phyloP scores from a whole-genome alignment of 2,329 filamentous ascomycete genomes.

The Fusarium sp. region DNA sequence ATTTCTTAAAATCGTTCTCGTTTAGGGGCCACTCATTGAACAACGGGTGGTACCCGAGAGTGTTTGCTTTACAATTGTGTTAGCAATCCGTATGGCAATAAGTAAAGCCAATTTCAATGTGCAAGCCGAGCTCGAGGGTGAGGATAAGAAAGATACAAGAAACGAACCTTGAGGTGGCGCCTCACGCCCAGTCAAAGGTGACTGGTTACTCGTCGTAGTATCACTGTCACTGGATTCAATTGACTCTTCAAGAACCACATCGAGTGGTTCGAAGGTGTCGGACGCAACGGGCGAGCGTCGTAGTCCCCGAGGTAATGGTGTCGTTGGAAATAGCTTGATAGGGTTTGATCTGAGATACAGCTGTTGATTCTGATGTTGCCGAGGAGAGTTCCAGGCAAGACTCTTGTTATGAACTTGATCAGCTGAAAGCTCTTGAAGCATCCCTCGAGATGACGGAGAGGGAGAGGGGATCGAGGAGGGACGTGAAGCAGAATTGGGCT shows the following conservation, averaged over 20 bases:
- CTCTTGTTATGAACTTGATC: slow-evolving; percentile 42
- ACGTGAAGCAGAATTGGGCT: slow-evolving; percentile 27
- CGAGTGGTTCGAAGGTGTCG: slow-evolving; percentile 51
- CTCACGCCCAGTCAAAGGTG: background rate
- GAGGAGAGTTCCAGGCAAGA: slow-evolving; percentile 23
- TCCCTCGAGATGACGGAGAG: slow-evolving; percentile 28
- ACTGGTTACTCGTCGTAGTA: slow-evolving; percentile 4
- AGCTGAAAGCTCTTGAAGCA: slow-evolving; percentile 45
- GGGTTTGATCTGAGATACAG: slow-evolving; percentile 18
- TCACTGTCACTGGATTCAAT: slow-evolving; percentile 14
- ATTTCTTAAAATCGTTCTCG: slow-evolving; percentile 53
- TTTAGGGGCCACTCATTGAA: slow-evolving; percentile 38
- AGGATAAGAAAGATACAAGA: background rate
- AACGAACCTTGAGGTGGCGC: slow-evolving; percentile 31
- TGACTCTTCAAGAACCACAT: slow-evolving; percentile 48
- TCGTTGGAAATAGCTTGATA: slow-evolving; percentile 19
- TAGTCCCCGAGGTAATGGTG: slow-evolving; percentile 38
- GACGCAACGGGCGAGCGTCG: slow-evolving; percentile 47
- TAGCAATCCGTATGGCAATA: slow-evolving; percentile 14
- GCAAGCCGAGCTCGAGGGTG: background rate
- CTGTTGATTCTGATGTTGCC: slow-evolving; percentile 8
- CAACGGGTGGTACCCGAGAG: slow-evolving; percentile 39
- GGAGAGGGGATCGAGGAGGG: slow-evolving; percentile 32
- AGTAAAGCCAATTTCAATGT: background rate
- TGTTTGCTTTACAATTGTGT: slow-evolving; percentile 20